Percentiles rank a stretch among this genome's conserved stretches.
These are phyloP conservation scores for Breviolum minutum DNA, from an alignment of 73 alveolate genomes.

Conservation along the genomic window DNA sequence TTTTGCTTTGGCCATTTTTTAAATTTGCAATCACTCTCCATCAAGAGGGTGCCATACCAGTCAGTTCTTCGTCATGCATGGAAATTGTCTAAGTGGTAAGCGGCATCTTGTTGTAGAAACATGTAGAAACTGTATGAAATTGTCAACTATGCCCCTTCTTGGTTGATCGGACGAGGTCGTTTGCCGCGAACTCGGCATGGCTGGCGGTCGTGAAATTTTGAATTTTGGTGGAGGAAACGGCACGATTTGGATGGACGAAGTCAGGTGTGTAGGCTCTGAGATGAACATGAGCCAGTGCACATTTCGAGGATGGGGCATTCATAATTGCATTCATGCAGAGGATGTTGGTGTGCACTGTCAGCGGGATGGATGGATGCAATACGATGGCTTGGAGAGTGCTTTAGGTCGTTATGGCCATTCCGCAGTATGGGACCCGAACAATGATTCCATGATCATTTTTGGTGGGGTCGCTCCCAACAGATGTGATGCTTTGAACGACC, in stretches of 20 bases:
- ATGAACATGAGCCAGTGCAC: neutral
- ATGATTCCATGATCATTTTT: neutral
- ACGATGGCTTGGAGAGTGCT: neutral
- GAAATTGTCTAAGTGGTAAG: no score
- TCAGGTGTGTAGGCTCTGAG: neutral
- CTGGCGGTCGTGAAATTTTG: constrained; percentile 3
- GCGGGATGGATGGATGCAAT: constrained; percentile 14
- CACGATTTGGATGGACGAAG: neutral
- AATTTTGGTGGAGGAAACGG: neutral
- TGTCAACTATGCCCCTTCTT: no score
- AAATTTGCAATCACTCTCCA: no score
- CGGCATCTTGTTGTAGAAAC: no score
- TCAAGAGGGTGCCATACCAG: no score
- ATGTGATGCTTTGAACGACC: neutral
- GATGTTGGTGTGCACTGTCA: constrained; percentile 12
- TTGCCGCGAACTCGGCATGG: constrained; percentile 5
- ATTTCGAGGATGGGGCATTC: constrained; percentile 41
- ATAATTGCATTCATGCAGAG: neutral
- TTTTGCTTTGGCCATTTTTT: no score
- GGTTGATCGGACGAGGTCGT: no score
- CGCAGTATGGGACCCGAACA: neutral
- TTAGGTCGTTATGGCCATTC: neutral
- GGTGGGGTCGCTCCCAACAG: neutral
- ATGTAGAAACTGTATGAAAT: no score
- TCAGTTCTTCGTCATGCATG: no score